phyloP scores from a whole-genome alignment of 73 alveolate species.

The Uronychia setigera region DNA sequence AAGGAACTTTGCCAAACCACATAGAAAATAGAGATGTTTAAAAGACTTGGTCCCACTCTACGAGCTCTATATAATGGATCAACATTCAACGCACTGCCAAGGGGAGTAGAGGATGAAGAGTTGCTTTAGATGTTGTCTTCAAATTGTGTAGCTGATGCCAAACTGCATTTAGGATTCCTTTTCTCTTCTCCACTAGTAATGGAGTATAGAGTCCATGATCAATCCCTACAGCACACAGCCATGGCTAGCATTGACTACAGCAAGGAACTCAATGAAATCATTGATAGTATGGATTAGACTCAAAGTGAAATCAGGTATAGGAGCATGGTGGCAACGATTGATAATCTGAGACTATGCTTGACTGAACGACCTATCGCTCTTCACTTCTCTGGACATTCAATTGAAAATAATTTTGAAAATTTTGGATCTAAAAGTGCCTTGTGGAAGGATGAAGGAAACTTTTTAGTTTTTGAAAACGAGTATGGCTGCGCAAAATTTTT shows the following conservation, averaged over 20 bases:
- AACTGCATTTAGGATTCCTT: slow-evolving; percentile 19
- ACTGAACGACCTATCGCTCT: slow-evolving; percentile 65
- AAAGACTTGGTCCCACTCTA: neutral
- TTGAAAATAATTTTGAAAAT: slow-evolving; percentile 46
- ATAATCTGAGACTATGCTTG: slow-evolving; percentile 39
- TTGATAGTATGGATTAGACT: neutral
- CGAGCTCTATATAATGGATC: neutral
- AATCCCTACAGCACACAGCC: neutral
- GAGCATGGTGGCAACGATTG: slow-evolving; percentile 49
- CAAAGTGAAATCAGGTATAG: slow-evolving; percentile 47
- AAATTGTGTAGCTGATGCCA: slow-evolving; percentile 6
- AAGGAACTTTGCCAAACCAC: neutral
- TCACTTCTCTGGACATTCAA: slow-evolving; percentile 71
- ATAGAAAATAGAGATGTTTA: neutral
- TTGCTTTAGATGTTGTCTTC: neutral
- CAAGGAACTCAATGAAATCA: slow-evolving; percentile 52
- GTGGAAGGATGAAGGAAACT: slow-evolving; percentile 23
- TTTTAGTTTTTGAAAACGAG: slow-evolving; percentile 53
- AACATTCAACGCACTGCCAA: neutral
- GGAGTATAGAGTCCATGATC: neutral
- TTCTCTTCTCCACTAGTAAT: slow-evolving; percentile 25
- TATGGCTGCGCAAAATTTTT: slow-evolving; percentile 59
- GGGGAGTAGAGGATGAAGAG: neutral
- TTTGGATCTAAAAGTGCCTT: slow-evolving; percentile 13
- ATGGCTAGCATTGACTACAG: slow-evolving; percentile 34